Conservation (phyloP, 495 filamentous ascomycete species). For the Trichoderma orchidacearum region DNA sequence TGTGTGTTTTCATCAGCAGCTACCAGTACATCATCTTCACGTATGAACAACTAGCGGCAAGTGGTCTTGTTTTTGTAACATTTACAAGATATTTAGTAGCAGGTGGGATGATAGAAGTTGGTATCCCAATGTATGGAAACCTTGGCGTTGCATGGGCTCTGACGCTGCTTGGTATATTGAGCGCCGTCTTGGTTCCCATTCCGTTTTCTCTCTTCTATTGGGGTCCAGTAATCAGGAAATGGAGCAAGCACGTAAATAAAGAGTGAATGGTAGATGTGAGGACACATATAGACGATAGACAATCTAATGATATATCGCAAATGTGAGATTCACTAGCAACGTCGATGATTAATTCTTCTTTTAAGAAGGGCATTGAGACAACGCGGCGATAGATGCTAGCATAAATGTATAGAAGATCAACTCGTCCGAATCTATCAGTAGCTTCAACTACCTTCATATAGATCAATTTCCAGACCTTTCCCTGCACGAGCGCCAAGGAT, state of each 20-base stretch:
- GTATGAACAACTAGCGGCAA: slow-evolving; percentile 50
- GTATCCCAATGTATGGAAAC: slow-evolving; percentile 24
- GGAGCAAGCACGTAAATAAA: slow-evolving; percentile 22
- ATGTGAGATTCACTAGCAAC: no score
- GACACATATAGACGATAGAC: neutral
- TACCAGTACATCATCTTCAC: slow-evolving; percentile 55
- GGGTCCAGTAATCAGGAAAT: slow-evolving; percentile 29
- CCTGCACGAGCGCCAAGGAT: no score
- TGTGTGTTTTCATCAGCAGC: slow-evolving; percentile 51
- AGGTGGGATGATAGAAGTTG: slow-evolving; percentile 20
- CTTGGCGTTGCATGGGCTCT: slow-evolving; percentile 42
- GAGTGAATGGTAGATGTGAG: neutral
- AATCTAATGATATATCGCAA: neutral
- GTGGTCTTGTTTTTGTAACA: slow-evolving; percentile 41
- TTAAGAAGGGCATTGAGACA: no score
- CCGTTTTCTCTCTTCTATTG: slow-evolving; percentile 40
- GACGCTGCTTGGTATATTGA: slow-evolving; percentile 39
- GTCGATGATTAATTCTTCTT: no score
- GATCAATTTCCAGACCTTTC: no score
- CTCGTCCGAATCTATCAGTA: no score
- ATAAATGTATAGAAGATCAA: no score
- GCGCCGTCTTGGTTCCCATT: slow-evolving; percentile 33
- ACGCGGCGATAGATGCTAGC: no score
- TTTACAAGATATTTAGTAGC: slow-evolving; percentile 7
- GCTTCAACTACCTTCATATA: no score